These are phyloP conservation scores for Neurospora sp. DNA, from an alignment of 495 filamentous ascomycete species.

Conservation along the genomic window DNA sequence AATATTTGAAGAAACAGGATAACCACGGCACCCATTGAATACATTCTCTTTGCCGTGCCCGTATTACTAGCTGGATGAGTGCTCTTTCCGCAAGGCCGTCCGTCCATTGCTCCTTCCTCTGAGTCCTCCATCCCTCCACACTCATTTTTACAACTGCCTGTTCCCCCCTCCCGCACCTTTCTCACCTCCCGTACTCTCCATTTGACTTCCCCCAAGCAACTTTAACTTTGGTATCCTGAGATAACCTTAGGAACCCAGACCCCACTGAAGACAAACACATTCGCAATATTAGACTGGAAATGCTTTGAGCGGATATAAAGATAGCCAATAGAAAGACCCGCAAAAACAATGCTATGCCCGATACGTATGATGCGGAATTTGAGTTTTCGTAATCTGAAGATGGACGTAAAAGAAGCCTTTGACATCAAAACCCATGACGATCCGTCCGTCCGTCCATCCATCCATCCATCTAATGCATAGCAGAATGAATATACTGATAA, in stretches of 20 bases:
- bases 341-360: slow-evolving; percentile 1
- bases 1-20: background rate
- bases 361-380: background rate
- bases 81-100: background rate
- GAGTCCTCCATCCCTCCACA: no score
- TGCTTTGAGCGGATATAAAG: background rate
- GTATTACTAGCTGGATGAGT: background rate
- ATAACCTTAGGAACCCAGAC: background rate
- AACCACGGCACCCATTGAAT: background rate
- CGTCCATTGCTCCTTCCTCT: background rate
- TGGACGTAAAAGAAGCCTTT: background rate
- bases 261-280: background rate
- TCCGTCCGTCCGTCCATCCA: background rate
- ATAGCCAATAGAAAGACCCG: background rate
- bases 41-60: background rate
- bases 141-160: no score
- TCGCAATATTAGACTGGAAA: background rate
- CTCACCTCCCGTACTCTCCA: background rate
- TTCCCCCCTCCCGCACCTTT: background rate
- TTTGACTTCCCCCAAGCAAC: background rate
- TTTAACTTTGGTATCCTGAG: background rate
- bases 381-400: background rate
- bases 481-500: background rate
- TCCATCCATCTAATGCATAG: background rate
- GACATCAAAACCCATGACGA: background rate